Percentiles rank a stretch among this genome's conserved stretches.
Evolutionary conservation across 1,284 basidiomycete genomes (phyloP).

Genomic region (Sanguinoderma infundibulare): DNA sequence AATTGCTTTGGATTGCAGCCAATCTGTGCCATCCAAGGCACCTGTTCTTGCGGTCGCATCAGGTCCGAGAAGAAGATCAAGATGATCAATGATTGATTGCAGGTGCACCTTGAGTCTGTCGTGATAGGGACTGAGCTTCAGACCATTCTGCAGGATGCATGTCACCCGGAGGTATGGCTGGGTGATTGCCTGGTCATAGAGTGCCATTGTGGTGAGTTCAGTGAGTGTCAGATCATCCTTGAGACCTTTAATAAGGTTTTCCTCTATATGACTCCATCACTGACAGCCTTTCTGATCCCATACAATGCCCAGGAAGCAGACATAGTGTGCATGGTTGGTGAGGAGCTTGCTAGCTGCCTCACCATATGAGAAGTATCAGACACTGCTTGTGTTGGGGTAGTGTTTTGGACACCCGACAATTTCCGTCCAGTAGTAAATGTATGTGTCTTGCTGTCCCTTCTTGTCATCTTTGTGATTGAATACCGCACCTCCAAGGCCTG

Average conservation of each 20-base stretch:
- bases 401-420: conserved; percentile 31
- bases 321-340: conserved; percentile 8
- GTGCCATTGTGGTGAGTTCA: conserved; percentile 37
- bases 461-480: conserved; percentile 41
- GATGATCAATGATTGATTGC: conserved; percentile 23
- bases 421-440: neutral
- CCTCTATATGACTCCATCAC: conserved; percentile 36
- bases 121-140: conserved; percentile 21
- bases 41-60: conserved; percentile 16
- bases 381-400: conserved; percentile 34
- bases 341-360: conserved; percentile 31
- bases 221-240: conserved; percentile 40
- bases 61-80: conserved; percentile 22
- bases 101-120: conserved; percentile 17
- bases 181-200: conserved; percentile 33
- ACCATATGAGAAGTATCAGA: conserved; percentile 33
- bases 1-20: conserved; percentile 25
- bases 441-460: conserved; percentile 35
- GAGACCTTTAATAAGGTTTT: conserved; percentile 38
- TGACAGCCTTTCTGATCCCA: conserved; percentile 28
- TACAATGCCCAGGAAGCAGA: conserved; percentile 28
- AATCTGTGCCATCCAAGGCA: conserved; percentile 27
- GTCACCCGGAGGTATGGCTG: conserved; percentile 22
- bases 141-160: conserved; percentile 3
- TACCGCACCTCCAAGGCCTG: conserved; percentile 32